Evolutionary conservation across 2,329 filamentous ascomycete genomes (phyloP).

Genomic region (Fusarium metavorans): DNA sequence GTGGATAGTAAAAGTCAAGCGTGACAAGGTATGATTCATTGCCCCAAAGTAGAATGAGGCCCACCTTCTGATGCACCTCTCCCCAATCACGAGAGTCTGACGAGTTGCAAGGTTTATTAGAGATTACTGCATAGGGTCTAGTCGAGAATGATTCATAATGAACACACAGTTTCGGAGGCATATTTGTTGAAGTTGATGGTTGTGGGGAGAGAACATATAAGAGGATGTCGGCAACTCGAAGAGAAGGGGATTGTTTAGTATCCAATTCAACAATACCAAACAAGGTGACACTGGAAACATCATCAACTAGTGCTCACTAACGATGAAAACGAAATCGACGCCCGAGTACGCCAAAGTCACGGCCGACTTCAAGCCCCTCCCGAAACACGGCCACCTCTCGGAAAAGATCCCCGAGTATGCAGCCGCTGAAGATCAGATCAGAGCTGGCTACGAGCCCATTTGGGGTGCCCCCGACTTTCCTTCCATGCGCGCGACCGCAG

Average conservation of each 20-base stretch:
- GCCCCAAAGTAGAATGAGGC: background rate
- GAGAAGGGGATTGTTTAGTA: background rate
- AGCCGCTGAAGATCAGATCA: background rate
- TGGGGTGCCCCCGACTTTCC: slow-evolving; percentile 4
- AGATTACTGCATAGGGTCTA: background rate
- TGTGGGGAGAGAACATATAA: background rate
- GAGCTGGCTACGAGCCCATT: background rate
- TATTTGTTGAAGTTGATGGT: background rate
- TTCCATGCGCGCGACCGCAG: background rate
- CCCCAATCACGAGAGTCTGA: background rate
- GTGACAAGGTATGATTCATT: background rate
- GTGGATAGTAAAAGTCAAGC: background rate
- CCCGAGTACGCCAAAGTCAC: slow-evolving; percentile 25
- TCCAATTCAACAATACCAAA: background rate
- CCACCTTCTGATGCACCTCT: background rate
- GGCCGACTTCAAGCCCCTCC: slow-evolving; percentile 20
- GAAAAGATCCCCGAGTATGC: slow-evolving; percentile 15
- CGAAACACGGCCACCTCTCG: slow-evolving; percentile 38
- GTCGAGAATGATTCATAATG: background rate
- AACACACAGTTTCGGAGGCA: background rate
- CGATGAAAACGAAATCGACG: slow-evolving; percentile 21
- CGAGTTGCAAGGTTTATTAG: background rate
- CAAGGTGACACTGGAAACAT: background rate
- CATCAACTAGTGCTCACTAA: background rate
- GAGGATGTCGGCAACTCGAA: background rate